Percentiles rank a stretch among this genome's conserved stretches.
Evolutionary conservation across 2,329 filamentous ascomycete genomes (phyloP).

Genomic region (Clarireedia paspali): DNA sequence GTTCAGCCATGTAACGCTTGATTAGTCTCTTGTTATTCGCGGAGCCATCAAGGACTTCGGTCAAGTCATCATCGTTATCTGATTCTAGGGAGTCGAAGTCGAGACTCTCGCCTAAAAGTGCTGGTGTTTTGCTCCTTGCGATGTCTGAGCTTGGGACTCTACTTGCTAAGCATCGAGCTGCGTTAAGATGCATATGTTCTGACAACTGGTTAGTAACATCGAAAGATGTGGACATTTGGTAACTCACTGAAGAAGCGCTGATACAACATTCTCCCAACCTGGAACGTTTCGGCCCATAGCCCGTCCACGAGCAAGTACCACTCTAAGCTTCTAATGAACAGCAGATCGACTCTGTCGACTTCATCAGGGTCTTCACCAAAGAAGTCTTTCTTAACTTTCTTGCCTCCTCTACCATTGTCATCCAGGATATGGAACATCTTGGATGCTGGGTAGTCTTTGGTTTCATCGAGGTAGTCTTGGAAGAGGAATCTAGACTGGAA

Average conservation of each 20-base stretch:
- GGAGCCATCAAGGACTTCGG: conserved; percentile 29
- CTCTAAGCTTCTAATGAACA: conserved; percentile 70
- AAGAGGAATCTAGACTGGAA: conserved; percentile 53
- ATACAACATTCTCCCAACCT: conserved; percentile 64
- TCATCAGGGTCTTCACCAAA: conserved; percentile 58
- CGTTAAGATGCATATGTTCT: conserved; percentile 40
- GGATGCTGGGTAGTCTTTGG: conserved; percentile 33
- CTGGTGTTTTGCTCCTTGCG: conserved; percentile 28
- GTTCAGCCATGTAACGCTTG: conserved; percentile 34
- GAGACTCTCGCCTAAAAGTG: conserved; percentile 33
- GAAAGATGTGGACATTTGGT: not conserved
- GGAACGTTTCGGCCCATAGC: conserved; percentile 64
- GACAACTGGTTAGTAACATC: conserved; percentile 14
- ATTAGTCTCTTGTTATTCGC: conserved; percentile 28
- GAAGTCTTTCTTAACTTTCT: conserved; percentile 63
- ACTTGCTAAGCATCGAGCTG: conserved; percentile 45
- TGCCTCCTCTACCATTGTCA: conserved; percentile 41
- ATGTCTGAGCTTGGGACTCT: conserved; percentile 42
- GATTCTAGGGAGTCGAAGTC: conserved; percentile 28
- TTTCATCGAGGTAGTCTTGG: conserved; percentile 38
- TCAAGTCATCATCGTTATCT: conserved; percentile 24
- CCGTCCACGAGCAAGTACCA: conserved; percentile 75
- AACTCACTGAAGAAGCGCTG: conserved; percentile 77
- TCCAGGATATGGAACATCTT: conserved; percentile 44
- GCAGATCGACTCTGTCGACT: conserved; percentile 56